phyloP scores from a whole-genome alignment of 2,329 filamentous ascomycete species.

The Ophiocordyceps camponoti-leonardi region DNA sequence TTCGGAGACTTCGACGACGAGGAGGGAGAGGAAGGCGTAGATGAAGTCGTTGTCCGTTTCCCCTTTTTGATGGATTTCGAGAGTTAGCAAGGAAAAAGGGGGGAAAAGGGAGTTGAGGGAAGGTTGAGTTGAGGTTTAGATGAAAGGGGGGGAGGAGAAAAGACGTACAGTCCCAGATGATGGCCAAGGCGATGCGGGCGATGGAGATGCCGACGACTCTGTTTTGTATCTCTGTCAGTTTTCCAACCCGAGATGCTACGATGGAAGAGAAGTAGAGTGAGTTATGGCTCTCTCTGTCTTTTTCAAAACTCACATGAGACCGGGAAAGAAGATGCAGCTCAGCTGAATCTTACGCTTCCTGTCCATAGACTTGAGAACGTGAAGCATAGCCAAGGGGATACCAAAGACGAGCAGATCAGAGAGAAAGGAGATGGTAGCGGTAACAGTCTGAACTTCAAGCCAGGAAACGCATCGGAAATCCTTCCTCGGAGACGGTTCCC shows the following conservation, averaged over 20 bases:
- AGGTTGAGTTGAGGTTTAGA: not conserved
- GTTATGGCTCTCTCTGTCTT: no score
- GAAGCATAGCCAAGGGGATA: slow-evolving; percentile 1
- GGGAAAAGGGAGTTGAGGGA: no score
- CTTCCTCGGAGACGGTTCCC: not conserved
- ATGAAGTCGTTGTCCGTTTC: not conserved
- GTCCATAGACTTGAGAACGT: not conserved
- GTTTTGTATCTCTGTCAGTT: not conserved
- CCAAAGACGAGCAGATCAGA: slow-evolving; percentile 2
- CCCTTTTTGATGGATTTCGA: not conserved
- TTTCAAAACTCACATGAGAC: slow-evolving; percentile 4
- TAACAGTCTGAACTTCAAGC: not conserved
- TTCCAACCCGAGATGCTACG: no score
- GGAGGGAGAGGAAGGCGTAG: slow-evolving; percentile 9
- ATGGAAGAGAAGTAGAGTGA: no score
- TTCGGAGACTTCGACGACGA: slow-evolving; percentile 30
- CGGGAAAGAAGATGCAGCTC: slow-evolving; percentile 1
- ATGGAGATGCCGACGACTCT: not conserved
- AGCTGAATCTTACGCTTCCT: slow-evolving; percentile 1
- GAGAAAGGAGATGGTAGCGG: not conserved
- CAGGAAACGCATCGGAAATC: not conserved
- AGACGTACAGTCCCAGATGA: not conserved
- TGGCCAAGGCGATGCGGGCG: not conserved
- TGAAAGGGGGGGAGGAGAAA: not conserved
- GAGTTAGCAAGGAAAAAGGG: not conserved